Base-by-base conservation (phyloP, 805 yeast species). In the Candida koratica region DNA sequence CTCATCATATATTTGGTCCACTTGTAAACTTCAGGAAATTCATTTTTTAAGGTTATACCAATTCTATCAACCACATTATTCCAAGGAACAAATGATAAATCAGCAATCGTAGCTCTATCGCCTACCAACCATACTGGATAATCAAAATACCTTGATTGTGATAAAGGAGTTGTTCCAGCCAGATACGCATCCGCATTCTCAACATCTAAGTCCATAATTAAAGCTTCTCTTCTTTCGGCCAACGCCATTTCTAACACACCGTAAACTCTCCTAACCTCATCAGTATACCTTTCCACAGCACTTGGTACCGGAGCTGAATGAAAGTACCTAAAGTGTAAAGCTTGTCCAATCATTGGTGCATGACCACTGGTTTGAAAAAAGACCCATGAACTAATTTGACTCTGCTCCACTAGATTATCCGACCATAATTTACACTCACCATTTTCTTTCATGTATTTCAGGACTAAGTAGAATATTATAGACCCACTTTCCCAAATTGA, bases 331-430 rank as follows among this genome's bases (percentile, higher is more conserved):
- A 89, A 90, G 64, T 90, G 97, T 48, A 90, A 71, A 6, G 97
- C 96, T 61, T 89, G 97, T 13, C 97, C 97, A 49, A 89, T 84
- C 95, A 89, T 89, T n/a, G 97, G 96, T 0, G 97, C 95, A 56
- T 88, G 97, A 5, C 97, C 97, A 4, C 94, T 83, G 3, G 96
- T 87, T 62, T 89, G 97, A 69, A 89, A 89, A 53, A 86, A 89
- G 25, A 90, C 69, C 96, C 97, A 89, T 5, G 88, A 77, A 42
- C 78, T 73, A 39, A 89, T 86, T 56, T 83, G 90, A 3, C 89
- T 72, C 63, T 87, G 96, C 45, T 86, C 95, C 10, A 76, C 69
- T 36, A 82, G 56, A 52, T 81, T 82, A 36, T 77, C 80, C 3
- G 94, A 79, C 87, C 95, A 90, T 36, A 87, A 72, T 7, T 84